Evolutionary conservation across 2,329 filamentous ascomycete species (phyloP).

Genomic region (Trichoderma atroviride): DNA sequence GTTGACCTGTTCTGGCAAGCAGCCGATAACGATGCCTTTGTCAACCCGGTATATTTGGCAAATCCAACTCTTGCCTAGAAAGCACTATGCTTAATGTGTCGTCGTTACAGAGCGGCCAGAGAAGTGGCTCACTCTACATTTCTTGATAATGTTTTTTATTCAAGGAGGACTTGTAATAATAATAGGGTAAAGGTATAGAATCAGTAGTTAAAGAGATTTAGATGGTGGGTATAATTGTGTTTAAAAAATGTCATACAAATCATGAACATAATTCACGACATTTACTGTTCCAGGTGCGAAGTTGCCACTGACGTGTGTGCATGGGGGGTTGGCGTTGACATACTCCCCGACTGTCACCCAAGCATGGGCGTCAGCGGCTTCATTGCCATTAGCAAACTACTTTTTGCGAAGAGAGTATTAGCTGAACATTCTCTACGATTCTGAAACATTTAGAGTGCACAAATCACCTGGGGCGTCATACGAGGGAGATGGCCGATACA

Average conservation of each 20-base stretch:
- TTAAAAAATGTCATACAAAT: neutral
- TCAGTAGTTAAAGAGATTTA: neutral
- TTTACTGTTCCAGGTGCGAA: neutral
- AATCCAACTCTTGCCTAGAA: neutral
- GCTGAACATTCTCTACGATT: neutral
- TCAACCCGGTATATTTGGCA: neutral
- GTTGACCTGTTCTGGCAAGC: conserved; percentile 19
- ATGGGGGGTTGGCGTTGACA: neutral
- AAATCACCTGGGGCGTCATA: neutral
- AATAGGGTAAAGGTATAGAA: neutral
- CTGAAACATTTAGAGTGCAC: neutral
- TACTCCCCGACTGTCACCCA: neutral
- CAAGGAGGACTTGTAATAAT: neutral
- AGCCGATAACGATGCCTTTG: conserved; percentile 6
- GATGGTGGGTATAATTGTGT: neutral
- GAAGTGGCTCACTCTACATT: neutral
- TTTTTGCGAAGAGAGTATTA: neutral
- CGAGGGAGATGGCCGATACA: neutral
- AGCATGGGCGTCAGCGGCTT: neutral
- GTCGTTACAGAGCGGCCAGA: neutral
- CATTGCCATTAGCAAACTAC: neutral
- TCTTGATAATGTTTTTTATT: too few relatives aligned
- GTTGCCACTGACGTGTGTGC: neutral
- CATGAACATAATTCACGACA: neutral
- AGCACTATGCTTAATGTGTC: neutral